Base-by-base conservation (phyloP, 352 stramenopile species). In the Phytophthora citrophthora region DNA sequence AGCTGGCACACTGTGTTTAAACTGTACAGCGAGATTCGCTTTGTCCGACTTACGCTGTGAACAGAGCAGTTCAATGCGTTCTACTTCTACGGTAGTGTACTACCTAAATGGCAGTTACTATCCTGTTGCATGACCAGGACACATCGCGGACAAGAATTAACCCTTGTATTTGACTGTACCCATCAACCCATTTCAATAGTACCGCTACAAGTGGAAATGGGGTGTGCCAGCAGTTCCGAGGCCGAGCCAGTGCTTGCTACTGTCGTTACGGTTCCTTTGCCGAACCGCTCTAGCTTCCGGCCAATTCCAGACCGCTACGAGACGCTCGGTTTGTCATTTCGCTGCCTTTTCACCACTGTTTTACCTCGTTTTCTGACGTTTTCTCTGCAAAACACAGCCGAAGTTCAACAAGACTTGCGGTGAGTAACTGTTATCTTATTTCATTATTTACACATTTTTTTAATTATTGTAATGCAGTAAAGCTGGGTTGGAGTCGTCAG, bases 251-350 rank as follows among this genome's bases (percentile, higher is more conserved):
- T 29, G 9, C 24, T 47, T 47, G n/a, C 62, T 34, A 38, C 26
- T 3, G 24, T 58, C 4, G 55, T 27, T 0, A 26, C 23, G 1
- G n/a, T 29, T 0, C 6, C 49, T 8, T 38, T 29, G 23, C 5
- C 34, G 41, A 67, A 67, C 36, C 63, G 63, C 43, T 52, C 55
- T 2, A 62, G 18, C 32, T 88, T 88, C 67, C 60, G 69, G 0
- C 61, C 69, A 10, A 86, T 88, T 26, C 74, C 72, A 0, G 79
- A 89, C 66, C 73, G 74, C 61, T 89, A 86, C 61, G 79, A 89
- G 56, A 86, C 79, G 2, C 64, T 83, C 24, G 74, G 79, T 86
- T 40, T 6, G 68, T 46, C 18, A 23, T 13, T 34, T n/a, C 3
- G 36, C 3, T 20, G 10, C 10, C 10, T 38, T 45, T 50, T 31